Evolutionary conservation across 1,139 yeast genomes (phyloP), one percentile per base, ranked within the genome.

Genomic region (Meyerozyma smithsonii): DNA sequence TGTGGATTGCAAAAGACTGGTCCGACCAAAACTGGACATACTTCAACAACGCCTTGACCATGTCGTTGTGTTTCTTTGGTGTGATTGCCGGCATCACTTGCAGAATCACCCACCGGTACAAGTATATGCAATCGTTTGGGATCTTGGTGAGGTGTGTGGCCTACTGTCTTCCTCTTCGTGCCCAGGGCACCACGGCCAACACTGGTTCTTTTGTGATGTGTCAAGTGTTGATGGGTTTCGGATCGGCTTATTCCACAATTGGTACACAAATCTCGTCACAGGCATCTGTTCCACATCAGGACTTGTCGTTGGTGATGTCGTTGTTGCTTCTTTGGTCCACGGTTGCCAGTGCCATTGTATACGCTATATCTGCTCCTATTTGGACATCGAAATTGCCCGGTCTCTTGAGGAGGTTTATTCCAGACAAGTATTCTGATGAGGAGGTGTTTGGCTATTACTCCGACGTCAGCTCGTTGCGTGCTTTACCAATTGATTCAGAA

Each of bases 291-390:
- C 65, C 66, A 16, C 79, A 74, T 51, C 73, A 67, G 44, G 72
- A 72, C 51, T 54, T 72, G 58, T 72, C 74, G 7, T 56, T 68
- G 32, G 62, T 66, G 23, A 72, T 74, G 40, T 62, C 77, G 2
- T 49, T 74, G 20, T 60, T 72, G 42, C 47, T 60, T 12, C 55
- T 77, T 30, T 61, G 66, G 54, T 62, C 67, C 42, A 56, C 60
- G 32, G 61, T 74, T 43, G 79, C 78, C 33, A 50, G 61, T 36
- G 72, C 74, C 11, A 52, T 74, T 39, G 79, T 78, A 8, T 51
- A 59, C 35, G 62, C 77, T 8, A 57, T 72, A 32, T 63, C 75
- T 24, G 75, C 73, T 41, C 73, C 74, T n/a, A 61, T 74, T 28
- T 73, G 78, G 78, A 59, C 71, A 15, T 59, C 67, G 30, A 54